A percentile compares a stretch with the other conserved stretches of the same genome.
Evolutionary conservation across 176 grass and related monocot species (phyloP).

Genomic region (Raddia distichophylla): DNA sequence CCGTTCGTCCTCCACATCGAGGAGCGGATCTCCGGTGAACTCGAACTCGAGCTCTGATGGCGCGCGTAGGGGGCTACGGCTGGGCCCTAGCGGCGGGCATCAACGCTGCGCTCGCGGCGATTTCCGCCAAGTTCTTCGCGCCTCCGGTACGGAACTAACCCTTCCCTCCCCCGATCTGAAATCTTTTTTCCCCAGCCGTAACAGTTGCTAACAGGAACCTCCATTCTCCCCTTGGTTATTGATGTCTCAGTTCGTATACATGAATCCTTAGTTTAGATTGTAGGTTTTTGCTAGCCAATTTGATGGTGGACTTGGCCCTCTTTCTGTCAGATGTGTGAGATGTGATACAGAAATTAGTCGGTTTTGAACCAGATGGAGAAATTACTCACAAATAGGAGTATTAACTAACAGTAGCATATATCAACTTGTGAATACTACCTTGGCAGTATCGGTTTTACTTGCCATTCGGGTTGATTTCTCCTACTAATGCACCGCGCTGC

Average conservation of each 20-base stretch:
- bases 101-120: constrained; percentile 79
- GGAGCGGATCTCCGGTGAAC: constrained; percentile 47
- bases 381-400: background rate
- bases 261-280: background rate
- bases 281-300: background rate
- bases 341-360: background rate
- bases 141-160: constrained; percentile 47
- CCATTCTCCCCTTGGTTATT: background rate
- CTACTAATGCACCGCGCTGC: background rate
- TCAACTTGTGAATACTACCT: background rate
- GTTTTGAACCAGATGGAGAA: background rate
- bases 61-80: constrained; percentile 52
- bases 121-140: constrained; percentile 79
- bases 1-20: background rate
- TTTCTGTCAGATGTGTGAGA: background rate
- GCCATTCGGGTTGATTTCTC: background rate
- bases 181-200: background rate
- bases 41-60: constrained; percentile 35
- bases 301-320: background rate
- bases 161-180: background rate
- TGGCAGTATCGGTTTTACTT: background rate
- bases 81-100: constrained; percentile 78
- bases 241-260: background rate
- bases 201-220: background rate
- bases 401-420: background rate